phyloP scores from a whole-genome alignment of 2,329 filamentous ascomycete species.

The Fonsecaea erecta region DNA sequence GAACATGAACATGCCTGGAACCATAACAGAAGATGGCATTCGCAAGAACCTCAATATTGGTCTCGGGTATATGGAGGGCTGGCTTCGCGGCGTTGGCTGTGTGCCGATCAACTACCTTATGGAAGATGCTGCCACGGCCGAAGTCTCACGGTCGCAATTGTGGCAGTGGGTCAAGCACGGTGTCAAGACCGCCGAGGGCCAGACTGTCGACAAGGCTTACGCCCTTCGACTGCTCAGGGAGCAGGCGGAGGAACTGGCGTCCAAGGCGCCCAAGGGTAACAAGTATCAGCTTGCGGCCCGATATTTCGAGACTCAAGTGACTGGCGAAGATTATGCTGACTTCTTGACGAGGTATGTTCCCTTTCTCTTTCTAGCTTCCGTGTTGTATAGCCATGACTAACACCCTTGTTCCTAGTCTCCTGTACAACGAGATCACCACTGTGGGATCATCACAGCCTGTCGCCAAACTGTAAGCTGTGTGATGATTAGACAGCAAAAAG shows the following conservation, averaged over 20 bases:
- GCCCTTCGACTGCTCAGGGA: constrained; percentile 85
- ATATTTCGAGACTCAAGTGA: constrained; percentile 92
- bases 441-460: constrained; percentile 61
- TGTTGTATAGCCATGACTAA: constrained; percentile 33
- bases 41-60: constrained; percentile 97
- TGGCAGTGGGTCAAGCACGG: constrained; percentile 90
- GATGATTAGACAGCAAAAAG: background rate
- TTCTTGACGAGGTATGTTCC: constrained; percentile 80
- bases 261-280: constrained; percentile 81
- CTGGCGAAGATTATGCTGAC: constrained; percentile 95
- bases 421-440: constrained; percentile 87
- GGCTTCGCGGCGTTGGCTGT: constrained; percentile 91
- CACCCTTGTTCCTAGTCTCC: constrained; percentile 58
- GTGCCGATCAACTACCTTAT: constrained; percentile 98
- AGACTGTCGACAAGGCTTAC: constrained; percentile 91
- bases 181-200: constrained; percentile 80
- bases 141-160: constrained; percentile 90
- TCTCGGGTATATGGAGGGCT: constrained; percentile 97
- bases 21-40: constrained; percentile 91
- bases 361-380: constrained; percentile 28
- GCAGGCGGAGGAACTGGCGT: constrained; percentile 74
- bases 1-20: constrained; percentile 96
- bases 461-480: constrained; percentile 61
- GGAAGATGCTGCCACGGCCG: constrained; percentile 97
- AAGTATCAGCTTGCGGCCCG: constrained; percentile 89